These are phyloP conservation scores for Coccomyxa sp. DNA, from an alignment of 139 green algal genomes.

Conservation along the genomic window DNA sequence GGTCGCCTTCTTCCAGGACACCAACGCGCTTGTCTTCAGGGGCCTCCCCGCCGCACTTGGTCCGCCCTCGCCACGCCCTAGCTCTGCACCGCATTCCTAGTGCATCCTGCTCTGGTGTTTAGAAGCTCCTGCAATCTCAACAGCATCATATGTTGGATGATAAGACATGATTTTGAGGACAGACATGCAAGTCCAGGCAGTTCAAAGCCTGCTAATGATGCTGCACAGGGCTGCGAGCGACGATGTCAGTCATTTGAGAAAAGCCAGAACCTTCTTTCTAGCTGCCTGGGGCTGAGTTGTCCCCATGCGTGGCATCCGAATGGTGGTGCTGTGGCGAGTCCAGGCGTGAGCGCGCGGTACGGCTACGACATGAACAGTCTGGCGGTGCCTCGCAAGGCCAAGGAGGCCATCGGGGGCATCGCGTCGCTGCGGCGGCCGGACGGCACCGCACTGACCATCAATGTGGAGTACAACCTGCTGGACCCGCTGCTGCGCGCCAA, in stretches of 20 bases:
- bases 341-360: constrained; percentile 56
- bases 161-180: no score
- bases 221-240: no score
- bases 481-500: constrained; percentile 87
- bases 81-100: background rate
- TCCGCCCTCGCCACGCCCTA: background rate
- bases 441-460: constrained; percentile 81
- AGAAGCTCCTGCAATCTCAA: no score
- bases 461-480: constrained; percentile 99
- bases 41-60: constrained; percentile 82
- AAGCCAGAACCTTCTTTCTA: no score
- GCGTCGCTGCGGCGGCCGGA: constrained; percentile 47
- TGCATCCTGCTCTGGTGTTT: background rate
- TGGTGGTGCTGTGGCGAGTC: background rate
- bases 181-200: no score
- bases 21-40: constrained; percentile 93
- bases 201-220: no score
- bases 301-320: no score
- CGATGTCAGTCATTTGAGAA: no score
- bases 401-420: constrained; percentile 94
- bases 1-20: constrained; percentile 99
- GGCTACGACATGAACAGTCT: constrained; percentile 93
- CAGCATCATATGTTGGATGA: no score
- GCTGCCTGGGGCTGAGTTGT: no score
- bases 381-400: constrained; percentile 85